Evolutionary conservation across 208 protist genomes (phyloP).

Genomic region (Trypanosoma scelopori): DNA sequence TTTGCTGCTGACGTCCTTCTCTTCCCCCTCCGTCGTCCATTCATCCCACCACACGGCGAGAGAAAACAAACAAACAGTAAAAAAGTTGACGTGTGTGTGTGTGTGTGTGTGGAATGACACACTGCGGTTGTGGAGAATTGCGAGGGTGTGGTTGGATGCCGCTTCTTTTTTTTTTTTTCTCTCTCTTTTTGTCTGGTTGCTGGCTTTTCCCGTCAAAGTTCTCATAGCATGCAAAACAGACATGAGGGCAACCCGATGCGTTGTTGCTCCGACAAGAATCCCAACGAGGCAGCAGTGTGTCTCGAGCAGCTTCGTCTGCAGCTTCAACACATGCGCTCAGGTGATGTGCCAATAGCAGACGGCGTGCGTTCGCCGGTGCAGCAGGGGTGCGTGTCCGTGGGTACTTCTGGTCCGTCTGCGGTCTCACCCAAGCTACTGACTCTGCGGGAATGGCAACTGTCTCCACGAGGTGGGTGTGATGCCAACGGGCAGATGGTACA

Average conservation of each 20-base stretch:
- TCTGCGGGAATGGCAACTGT: background rate
- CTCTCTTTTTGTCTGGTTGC: background rate
- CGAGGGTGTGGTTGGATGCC: too few relatives aligned
- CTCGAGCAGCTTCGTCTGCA: slow-evolving; percentile 15
- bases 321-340: slow-evolving; percentile 18
- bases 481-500: slow-evolving; percentile 3
- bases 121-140: too few relatives aligned
- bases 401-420: background rate
- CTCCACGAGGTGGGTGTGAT: background rate
- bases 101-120: too few relatives aligned
- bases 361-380: background rate
- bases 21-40: too few relatives aligned
- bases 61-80: too few relatives aligned
- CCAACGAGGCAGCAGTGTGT: background rate
- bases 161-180: too few relatives aligned
- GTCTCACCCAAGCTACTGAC: background rate
- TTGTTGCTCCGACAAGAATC: background rate
- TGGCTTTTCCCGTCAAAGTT: background rate
- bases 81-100: too few relatives aligned
- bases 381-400: background rate
- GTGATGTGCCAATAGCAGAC: background rate
- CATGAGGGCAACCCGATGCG: background rate
- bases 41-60: too few relatives aligned
- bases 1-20: background rate
- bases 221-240: background rate